Evolutionary conservation across 2,329 filamentous ascomycete genomes (phyloP), one percentile per base, ranked within the genome.

Genomic region (Exophiala sideris): DNA sequence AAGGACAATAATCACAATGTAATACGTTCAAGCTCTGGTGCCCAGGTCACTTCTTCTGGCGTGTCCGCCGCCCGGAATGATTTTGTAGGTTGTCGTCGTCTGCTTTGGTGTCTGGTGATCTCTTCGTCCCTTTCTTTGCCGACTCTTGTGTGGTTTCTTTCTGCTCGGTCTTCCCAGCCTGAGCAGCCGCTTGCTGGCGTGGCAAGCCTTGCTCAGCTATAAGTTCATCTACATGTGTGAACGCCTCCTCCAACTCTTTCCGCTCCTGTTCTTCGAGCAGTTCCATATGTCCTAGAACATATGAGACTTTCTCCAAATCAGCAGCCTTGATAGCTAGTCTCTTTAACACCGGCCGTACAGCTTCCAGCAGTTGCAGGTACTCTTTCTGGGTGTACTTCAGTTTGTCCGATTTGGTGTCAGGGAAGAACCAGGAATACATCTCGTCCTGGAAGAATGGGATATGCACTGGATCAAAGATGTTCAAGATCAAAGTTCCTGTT

Each of bases 381-480:
- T 75, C 73, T 14, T 64, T 59, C 42, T 70, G 45, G 45, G 66
- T 71, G 56, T 75, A 76, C 57, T 71, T 74, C n/a, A 72, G 63
- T 56, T 68, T 70, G 41, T 68, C 50, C 39, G 67, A 64, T 20
- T 64, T 65, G 50, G 62, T 67, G 1, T 62, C 32, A 11, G 35
- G 64, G 14, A 65, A 67, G 66, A 75, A 58, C 73, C 73, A 76
- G 8, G 67, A 59, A 48, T 65, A 75, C 18, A 70, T 53, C 58
- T 76, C 72, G 40, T 76, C 73, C 36, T 71, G 73, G 56, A 72
- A 76, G 42, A 76, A 76, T 0, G 73, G 73, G 1, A 70, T 53
- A 33, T 58, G 54, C 14, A 66, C 60, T 3, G 62, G 57, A 18
- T 58, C 45, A 34, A 59, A 67, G 7, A 72, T 63, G 5, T 69